These are phyloP conservation scores for Exserohilum rostratum DNA, from an alignment of 2,329 filamentous ascomycete genomes.

Conservation along the genomic window DNA sequence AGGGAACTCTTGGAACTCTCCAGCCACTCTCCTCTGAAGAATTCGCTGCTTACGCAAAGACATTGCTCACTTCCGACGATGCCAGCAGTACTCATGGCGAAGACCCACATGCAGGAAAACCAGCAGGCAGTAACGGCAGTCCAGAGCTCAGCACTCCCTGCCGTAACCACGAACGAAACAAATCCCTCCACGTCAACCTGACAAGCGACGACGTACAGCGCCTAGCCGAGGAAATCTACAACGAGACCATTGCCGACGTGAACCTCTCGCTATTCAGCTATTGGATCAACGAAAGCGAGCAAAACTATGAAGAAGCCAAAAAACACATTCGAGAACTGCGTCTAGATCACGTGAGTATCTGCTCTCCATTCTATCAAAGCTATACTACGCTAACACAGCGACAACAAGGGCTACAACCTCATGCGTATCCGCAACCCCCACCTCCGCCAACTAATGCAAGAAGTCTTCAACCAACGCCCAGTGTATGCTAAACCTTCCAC, in stretches of 20 bases:
- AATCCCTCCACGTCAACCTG: slow-evolving; percentile 18
- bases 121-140: background rate
- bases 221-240: slow-evolving; percentile 25
- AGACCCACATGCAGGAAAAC: background rate
- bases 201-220: slow-evolving; percentile 15
- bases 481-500: slow-evolving; percentile 7
- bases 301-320: slow-evolving; percentile 32
- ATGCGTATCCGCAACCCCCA: slow-evolving; percentile 19
- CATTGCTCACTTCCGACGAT: background rate
- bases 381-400: background rate
- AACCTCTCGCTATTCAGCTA: slow-evolving; percentile 30
- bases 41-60: background rate
- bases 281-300: slow-evolving; percentile 31
- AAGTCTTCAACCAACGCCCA: slow-evolving; percentile 6
- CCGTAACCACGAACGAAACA: background rate
- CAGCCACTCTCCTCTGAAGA: background rate
- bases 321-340: slow-evolving; percentile 35
- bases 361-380: too few species aligned
- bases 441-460: slow-evolving; percentile 22
- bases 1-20: background rate
- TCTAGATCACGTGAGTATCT: slow-evolving; percentile 30
- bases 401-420: slow-evolving; percentile 25
- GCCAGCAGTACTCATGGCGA: background rate
- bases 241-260: slow-evolving; percentile 34
- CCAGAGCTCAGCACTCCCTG: background rate